phyloP scores from a whole-genome alignment of 768 basidiomycete species.

The Pisolithus sp. region DNA sequence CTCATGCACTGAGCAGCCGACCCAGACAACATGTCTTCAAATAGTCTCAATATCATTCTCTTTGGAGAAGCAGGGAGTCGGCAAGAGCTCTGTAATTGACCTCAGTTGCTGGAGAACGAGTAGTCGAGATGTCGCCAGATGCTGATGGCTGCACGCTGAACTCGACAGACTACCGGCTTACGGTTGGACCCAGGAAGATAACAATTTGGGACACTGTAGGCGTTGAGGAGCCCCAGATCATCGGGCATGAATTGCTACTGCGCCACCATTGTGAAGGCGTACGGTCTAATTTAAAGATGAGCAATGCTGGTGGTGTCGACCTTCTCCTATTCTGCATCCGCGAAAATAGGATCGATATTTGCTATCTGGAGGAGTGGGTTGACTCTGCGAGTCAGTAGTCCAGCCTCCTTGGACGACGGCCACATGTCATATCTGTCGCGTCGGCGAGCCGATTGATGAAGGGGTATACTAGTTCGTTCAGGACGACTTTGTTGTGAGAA shows the following conservation, averaged over 20 bases:
- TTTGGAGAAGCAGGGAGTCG: slow-evolving; percentile 28
- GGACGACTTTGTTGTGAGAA: background rate
- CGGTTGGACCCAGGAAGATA: slow-evolving; percentile 3
- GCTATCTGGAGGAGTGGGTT: slow-evolving; percentile 9
- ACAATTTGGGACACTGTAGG: slow-evolving; percentile 26
- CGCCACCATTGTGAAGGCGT: slow-evolving; percentile 23
- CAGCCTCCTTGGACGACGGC: background rate
- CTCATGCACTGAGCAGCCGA: background rate
- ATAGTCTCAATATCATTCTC: slow-evolving; percentile 22
- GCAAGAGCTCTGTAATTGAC: slow-evolving; percentile 42
- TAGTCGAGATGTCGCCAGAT: slow-evolving; percentile 28
- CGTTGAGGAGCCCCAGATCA: slow-evolving; percentile 25
- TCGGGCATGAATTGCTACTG: slow-evolving; percentile 23
- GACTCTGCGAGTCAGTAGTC: slow-evolving; percentile 8
- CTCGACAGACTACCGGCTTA: slow-evolving; percentile 19
- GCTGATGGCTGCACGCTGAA: slow-evolving; percentile 30
- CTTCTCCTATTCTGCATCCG: slow-evolving; percentile 35
- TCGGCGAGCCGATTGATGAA: background rate
- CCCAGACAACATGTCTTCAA: background rate
- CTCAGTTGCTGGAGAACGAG: slow-evolving; percentile 26
- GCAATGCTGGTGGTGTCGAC: slow-evolving; percentile 22
- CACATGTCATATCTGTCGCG: slow-evolving; percentile 15
- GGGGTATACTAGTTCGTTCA: background rate
- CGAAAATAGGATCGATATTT: slow-evolving; percentile 26
- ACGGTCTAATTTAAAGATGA: slow-evolving; percentile 19